Percentiles rank a stretch among this genome's conserved stretches.
These are phyloP conservation scores for Alternaria triticimaculans DNA, from an alignment of 2,329 filamentous ascomycete genomes.

Conservation along the genomic window DNA sequence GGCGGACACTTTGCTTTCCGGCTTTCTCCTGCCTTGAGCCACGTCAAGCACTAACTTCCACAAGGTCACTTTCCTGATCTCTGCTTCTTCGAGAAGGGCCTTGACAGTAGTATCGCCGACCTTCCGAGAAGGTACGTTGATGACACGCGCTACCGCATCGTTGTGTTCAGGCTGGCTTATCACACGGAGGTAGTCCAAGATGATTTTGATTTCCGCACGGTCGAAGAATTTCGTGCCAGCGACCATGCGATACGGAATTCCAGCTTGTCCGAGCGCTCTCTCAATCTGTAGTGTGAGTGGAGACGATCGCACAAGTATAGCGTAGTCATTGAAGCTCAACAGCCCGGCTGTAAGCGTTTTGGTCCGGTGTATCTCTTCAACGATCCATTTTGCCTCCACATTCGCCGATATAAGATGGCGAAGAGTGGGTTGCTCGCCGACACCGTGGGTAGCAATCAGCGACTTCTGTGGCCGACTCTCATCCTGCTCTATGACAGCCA, in stretches of 20 bases:
- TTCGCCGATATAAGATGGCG: conserved; percentile 73
- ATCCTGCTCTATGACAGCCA: conserved; percentile 92
- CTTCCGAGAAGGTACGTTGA: conserved; percentile 82
- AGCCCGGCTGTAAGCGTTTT: conserved; percentile 75
- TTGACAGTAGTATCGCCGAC: conserved; percentile 83
- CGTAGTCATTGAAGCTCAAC: conserved; percentile 77
- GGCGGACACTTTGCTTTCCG: conserved; percentile 62
- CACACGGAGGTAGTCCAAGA: conserved; percentile 87
- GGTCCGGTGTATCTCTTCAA: conserved; percentile 78
- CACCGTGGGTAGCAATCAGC: conserved; percentile 78
- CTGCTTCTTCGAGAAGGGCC: conserved; percentile 76
- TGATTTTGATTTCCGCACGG: conserved; percentile 81
- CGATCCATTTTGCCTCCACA: conserved; percentile 86
- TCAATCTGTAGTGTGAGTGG: conserved; percentile 86
- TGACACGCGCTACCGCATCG: conserved; percentile 80
- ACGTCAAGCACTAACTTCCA: conserved; percentile 75
- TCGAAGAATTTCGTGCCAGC: conserved; percentile 93
- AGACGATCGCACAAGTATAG: conserved; percentile 85
- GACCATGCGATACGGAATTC: conserved; percentile 91
- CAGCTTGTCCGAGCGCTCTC: conserved; percentile 76
- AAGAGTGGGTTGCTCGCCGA: conserved; percentile 81
- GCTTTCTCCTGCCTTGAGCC: conserved; percentile 59
- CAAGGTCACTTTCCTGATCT: conserved; percentile 70
- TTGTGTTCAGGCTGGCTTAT: conserved; percentile 86
- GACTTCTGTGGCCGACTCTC: conserved; percentile 78